Percentiles rank a stretch among this genome's conserved stretches.
Conservation (phyloP, 371 early-diverging fungal species). For the Mucor lusitanicus region DNA sequence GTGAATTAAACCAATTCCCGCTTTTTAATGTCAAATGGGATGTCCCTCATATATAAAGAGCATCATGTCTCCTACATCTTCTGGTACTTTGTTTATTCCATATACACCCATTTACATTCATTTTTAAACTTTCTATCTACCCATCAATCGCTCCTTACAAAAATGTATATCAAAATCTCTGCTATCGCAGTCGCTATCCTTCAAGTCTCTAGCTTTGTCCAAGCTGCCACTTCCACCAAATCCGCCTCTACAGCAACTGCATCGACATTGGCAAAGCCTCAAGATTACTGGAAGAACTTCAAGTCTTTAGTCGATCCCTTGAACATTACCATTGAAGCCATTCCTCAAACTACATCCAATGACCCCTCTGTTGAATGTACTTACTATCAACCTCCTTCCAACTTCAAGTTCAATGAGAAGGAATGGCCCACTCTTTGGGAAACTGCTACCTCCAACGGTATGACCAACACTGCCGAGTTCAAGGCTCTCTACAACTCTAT, state of each 20-base stretch:
- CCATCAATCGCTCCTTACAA: background rate
- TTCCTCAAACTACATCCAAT: slow-evolving; percentile 26
- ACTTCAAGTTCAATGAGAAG: slow-evolving; percentile 30
- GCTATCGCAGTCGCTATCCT: slow-evolving; percentile 20
- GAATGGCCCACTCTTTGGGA: slow-evolving; percentile 54
- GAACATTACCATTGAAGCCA: slow-evolving; percentile 19
- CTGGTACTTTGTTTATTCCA: background rate
- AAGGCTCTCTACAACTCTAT: slow-evolving; percentile 45
- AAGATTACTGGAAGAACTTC: slow-evolving; percentile 27
- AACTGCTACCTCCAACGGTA: slow-evolving; percentile 50
- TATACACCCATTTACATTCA: slow-evolving; percentile 11
- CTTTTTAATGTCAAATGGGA: slow-evolving; percentile 4
- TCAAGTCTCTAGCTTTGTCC: slow-evolving; percentile 20
- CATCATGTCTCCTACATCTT: background rate
- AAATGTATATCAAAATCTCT: slow-evolving; percentile 23
- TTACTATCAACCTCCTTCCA: slow-evolving; percentile 23
- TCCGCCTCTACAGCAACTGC: slow-evolving; percentile 10
- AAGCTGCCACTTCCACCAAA: slow-evolving; percentile 15
- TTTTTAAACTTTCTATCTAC: background rate
- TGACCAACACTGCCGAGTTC: slow-evolving; percentile 47
- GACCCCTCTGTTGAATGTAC: slow-evolving; percentile 18
- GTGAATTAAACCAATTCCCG: slow-evolving; percentile 11
- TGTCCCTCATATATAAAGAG: background rate
- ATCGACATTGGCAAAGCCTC: slow-evolving; percentile 15
- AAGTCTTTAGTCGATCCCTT: slow-evolving; percentile 21